Conservation (phyloP, 140 eudicot genomes). For the Senecio squalidus region DNA sequence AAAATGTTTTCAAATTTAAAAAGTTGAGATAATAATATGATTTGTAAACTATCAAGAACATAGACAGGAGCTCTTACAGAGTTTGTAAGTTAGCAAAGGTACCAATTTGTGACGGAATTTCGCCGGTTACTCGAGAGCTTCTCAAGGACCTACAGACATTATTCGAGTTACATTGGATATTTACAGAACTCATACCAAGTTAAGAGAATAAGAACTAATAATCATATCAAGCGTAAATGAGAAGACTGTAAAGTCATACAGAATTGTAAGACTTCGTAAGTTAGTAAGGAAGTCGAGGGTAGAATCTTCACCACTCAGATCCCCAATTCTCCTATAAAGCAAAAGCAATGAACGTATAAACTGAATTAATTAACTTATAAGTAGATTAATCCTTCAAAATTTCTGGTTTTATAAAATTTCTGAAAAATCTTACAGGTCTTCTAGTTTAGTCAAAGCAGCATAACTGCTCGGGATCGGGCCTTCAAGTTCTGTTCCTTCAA, state of each 20-base stretch:
- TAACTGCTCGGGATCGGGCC: constrained; percentile 66
- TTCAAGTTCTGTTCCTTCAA: constrained; percentile 62
- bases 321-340: constrained; percentile 59
- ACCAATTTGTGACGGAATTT: constrained; percentile 47
- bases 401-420: constrained; percentile 1
- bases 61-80: constrained; percentile 39
- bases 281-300: constrained; percentile 57
- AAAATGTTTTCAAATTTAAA: constrained; percentile 10
- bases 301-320: constrained; percentile 46
- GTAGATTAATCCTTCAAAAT: constrained; percentile 6
- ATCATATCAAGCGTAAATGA: background rate
- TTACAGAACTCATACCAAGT: constrained; percentile 6
- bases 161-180: constrained; percentile 1
- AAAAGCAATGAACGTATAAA: background rate
- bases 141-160: constrained; percentile 41
- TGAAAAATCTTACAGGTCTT: constrained; percentile 50
- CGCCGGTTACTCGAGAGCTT: constrained; percentile 44
- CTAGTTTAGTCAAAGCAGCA: constrained; percentile 57
- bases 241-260: constrained; percentile 38
- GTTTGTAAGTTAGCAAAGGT: constrained; percentile 41
- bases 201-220: background rate
- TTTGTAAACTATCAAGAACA: background rate
- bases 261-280: constrained; percentile 48
- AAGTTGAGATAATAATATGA: background rate
- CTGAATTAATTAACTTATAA: background rate